These are phyloP conservation scores for Monilinia fructicola DNA, from an alignment of 2,329 filamentous ascomycete genomes.

Conservation along the genomic window DNA sequence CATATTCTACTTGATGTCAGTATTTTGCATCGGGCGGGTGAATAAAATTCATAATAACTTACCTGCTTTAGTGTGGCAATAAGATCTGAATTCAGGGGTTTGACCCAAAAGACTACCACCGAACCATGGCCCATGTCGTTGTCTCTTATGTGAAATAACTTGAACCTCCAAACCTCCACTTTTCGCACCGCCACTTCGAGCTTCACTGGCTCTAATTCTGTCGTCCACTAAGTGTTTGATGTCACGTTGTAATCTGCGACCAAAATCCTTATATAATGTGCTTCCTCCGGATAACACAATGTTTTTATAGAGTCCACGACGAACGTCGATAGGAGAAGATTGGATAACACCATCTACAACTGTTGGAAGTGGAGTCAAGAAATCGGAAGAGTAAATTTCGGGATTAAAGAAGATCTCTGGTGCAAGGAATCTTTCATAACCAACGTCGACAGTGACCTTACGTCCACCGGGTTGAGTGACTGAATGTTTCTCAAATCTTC, in stretches of 20 bases:
- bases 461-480: conserved; percentile 84
- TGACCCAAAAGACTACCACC: conserved; percentile 94
- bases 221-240: conserved; percentile 95
- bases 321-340: conserved; percentile 94
- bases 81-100: conserved; percentile 97
- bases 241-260: conserved; percentile 90
- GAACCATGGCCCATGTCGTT: conserved; percentile 97
- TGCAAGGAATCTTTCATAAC: conserved; percentile 95
- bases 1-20: conserved; percentile 53
- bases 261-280: conserved; percentile 98
- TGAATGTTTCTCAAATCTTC: conserved; percentile 85
- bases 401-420: conserved; percentile 99
- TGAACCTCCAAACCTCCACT: conserved; percentile 94
- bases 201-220: conserved; percentile 88
- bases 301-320: conserved; percentile 98
- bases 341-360: conserved; percentile 98
- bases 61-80: conserved; percentile 87
- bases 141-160: conserved; percentile 95
- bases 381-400: conserved; percentile 98
- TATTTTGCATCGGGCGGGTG: background rate
- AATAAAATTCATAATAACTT: conserved; percentile 6
- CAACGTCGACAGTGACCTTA: conserved; percentile 83
- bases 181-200: conserved; percentile 81
- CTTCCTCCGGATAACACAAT: conserved; percentile 97
- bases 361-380: conserved; percentile 88